phyloP scores from a whole-genome alignment of 768 basidiomycete genomes.

The Agaricus subrufescens region DNA sequence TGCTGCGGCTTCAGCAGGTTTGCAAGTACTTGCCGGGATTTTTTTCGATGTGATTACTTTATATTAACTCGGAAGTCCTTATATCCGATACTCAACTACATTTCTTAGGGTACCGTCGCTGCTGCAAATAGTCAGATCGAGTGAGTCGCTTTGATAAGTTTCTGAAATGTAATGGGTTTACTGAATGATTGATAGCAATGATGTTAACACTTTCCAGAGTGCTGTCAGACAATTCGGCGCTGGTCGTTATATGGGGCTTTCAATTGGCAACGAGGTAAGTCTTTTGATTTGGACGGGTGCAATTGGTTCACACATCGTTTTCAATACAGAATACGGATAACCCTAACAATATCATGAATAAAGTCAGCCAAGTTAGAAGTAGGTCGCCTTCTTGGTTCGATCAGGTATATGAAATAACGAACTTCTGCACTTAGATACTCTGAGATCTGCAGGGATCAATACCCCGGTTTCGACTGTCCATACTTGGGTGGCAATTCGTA shows the following conservation, averaged over 20 bases:
- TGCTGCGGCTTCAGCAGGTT: conserved; percentile 24
- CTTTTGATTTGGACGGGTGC: not conserved
- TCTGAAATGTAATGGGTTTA: not conserved
- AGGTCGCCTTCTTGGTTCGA: not conserved
- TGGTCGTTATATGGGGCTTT: conserved; percentile 27
- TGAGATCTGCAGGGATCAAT: conserved; percentile 27
- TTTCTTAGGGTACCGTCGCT: conserved; percentile 27
- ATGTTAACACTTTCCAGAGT: conserved; percentile 28
- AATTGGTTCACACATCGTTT: not conserved
- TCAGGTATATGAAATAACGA: not conserved
- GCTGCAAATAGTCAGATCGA: conserved; percentile 20
- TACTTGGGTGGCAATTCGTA: conserved; percentile 29
- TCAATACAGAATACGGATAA: conserved; percentile 23
- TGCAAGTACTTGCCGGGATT: conserved; percentile 30
- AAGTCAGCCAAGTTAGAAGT: conserved; percentile 32
- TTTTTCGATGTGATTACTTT: conserved; percentile 21
- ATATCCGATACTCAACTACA: not conserved
- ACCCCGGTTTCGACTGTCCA: conserved; percentile 34
- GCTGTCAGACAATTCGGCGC: conserved; percentile 28
- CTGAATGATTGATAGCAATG: conserved; percentile 19
- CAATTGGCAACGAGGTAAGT: conserved; percentile 32
- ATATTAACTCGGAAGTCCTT: not conserved
- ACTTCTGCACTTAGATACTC: conserved; percentile 19
- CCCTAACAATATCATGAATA: conserved; percentile 27
- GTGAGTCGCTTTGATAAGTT: conserved; percentile 14